These are phyloP conservation scores for Phyllosticta ampelicida DNA, from an alignment of 2,329 filamentous ascomycete species.

Conservation along the genomic window DNA sequence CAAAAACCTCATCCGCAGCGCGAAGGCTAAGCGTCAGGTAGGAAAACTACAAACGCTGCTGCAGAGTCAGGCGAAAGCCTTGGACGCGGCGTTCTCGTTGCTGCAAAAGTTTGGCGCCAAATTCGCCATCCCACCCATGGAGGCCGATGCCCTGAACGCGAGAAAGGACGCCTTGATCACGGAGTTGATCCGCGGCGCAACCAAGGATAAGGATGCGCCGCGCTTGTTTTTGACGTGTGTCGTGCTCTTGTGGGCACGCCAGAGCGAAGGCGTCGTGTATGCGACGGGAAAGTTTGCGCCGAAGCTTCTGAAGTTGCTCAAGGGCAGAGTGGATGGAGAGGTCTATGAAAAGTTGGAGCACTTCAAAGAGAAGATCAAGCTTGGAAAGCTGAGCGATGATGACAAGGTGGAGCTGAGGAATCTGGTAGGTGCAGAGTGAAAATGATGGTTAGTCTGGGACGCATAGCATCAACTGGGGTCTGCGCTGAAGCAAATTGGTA, in stretches of 20 bases:
- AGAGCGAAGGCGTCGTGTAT: constrained; percentile 26
- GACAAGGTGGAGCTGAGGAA: background rate
- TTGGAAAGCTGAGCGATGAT: background rate
- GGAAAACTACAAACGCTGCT: constrained; percentile 19
- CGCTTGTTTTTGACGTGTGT: constrained; percentile 28
- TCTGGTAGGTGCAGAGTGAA: background rate
- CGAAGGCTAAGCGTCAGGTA: constrained; percentile 22
- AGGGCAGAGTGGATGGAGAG: constrained; percentile 14
- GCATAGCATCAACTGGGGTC: no score
- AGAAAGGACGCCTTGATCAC: constrained; percentile 19
- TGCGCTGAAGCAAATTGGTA: no score
- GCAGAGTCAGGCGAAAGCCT: constrained; percentile 1
- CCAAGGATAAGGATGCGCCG: constrained; percentile 26
- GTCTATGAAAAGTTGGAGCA: constrained; percentile 22
- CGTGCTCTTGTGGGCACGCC: constrained; percentile 22
- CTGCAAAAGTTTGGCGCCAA: constrained; percentile 26
- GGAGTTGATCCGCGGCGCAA: constrained; percentile 25
- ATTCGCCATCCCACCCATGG: constrained; percentile 16
- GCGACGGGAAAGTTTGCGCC: constrained; percentile 32
- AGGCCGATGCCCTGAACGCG: constrained; percentile 9
- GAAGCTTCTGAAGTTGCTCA: constrained; percentile 28
- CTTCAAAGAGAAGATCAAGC: constrained; percentile 23
- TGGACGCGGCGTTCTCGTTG: constrained; percentile 8
- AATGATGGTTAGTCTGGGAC: background rate
- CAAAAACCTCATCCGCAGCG: constrained; percentile 22